Evolutionary conservation across 768 basidiomycete genomes (phyloP).

Genomic region (Leccinum broughii): DNA sequence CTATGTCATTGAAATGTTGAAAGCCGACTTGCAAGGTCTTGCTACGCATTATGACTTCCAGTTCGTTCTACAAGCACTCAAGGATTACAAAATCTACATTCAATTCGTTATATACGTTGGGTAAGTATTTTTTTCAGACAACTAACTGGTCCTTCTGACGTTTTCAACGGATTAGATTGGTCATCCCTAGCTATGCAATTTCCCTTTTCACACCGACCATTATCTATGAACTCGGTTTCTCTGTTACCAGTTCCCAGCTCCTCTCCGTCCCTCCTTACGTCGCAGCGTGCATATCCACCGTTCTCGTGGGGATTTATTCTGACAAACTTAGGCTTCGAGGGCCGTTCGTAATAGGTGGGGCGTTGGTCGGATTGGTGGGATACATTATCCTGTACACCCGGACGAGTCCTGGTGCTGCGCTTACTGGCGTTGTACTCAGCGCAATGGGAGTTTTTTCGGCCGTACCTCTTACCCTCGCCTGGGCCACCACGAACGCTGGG

Average conservation of each 20-base stretch:
- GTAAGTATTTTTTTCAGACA: slow-evolving; percentile 21
- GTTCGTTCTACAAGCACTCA: slow-evolving; percentile 50
- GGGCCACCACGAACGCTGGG: slow-evolving; percentile 55
- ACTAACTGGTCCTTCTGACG: slow-evolving; percentile 4
- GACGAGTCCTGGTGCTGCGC: slow-evolving; percentile 23
- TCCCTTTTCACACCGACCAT: slow-evolving; percentile 51
- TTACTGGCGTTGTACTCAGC: slow-evolving; percentile 47
- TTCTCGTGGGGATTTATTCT: slow-evolving; percentile 40
- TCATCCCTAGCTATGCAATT: slow-evolving; percentile 46
- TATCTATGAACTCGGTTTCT: slow-evolving; percentile 48
- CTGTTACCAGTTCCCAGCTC: slow-evolving; percentile 47
- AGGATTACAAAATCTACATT: slow-evolving; percentile 42
- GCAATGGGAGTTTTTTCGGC: slow-evolving; percentile 51
- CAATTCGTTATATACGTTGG: slow-evolving; percentile 40
- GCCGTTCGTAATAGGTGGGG: slow-evolving; percentile 45
- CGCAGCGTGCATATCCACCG: slow-evolving; percentile 41
- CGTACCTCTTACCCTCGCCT: slow-evolving; percentile 46
- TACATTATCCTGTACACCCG: slow-evolving; percentile 46
- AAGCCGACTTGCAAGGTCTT: slow-evolving; percentile 42
- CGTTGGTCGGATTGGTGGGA: slow-evolving; percentile 44
- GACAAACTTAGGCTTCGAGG: slow-evolving; percentile 46
- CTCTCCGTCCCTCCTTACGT: slow-evolving; percentile 49
- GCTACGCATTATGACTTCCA: slow-evolving; percentile 44
- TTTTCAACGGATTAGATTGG: slow-evolving; percentile 27
- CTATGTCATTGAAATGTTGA: slow-evolving; percentile 41